Evolutionary conservation across 148 eudicot species (phyloP), one percentile per base, ranked within the genome.

Genomic region (Fagopyrum homotropicum): DNA sequence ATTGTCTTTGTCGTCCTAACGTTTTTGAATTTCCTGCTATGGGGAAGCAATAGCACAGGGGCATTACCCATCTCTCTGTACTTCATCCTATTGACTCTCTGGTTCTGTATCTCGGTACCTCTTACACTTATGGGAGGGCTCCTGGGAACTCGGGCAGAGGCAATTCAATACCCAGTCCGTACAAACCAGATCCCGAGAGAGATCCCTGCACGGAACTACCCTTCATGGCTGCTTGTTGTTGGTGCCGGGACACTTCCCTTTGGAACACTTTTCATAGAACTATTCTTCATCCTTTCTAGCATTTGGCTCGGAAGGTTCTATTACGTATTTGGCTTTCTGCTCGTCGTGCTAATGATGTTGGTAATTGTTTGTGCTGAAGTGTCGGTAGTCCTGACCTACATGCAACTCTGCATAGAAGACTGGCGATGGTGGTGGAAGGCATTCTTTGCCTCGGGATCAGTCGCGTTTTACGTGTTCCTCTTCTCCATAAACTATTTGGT

Each of bases 371-470:
- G 88, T 69, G 89, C 86, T 17, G 89, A 89, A 73, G 90, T 89
- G 5, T 89, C 90, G 16, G 81, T 89, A 43, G 89, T 89, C 71
- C 81, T 87, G 7, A 87, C 93, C 30, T 89, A 89, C 86, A 87
- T 85, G 90, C 90, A 87, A 80, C 87, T 89, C 5, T 86, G 93
- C 52, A 85, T 87, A 22, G 90, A 89, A 79, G 93, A 89, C 61
- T 87, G 90, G 90, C 81, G 80, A 56, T 89, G 90, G 93, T 89
- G 93, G 93, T 89, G 93, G 90, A 87, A 87, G 61, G 83, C 93
- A 0, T 87, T 87, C 78, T 89, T 72, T 72, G 86, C 93, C 16
- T 87, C 93, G 0, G 93, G 93, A 35, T 89, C 90, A 0, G 90
- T 86, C 75, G 72, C 90, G 9, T 75, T 87, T 5, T 89, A 89